Evolutionary conservation across 768 basidiomycete genomes (phyloP), one percentile per base, ranked within the genome.

Genomic region (Tremella mesenterica): DNA sequence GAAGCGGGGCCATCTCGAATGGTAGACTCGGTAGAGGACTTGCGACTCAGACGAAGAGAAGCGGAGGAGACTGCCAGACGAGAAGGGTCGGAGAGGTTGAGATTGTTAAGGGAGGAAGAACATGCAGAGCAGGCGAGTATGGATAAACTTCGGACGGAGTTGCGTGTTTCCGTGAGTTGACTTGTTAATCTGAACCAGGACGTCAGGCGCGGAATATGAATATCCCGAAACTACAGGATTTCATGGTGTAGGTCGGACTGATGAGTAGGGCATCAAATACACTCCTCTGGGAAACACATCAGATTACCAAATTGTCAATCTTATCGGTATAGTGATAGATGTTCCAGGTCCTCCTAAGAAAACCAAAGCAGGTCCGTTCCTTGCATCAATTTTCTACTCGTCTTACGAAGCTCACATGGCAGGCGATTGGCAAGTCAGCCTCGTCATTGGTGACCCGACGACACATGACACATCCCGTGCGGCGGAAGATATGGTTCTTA

Each of bases 391-490:
- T 28, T n/a, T 4, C 26, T 18, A 12, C 26, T 5, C 12, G 3
- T 27, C 10, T 45, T 16, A n/a, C 18, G 44, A 4, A 9, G n/a
- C 25, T 4, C 29, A 29, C n/a, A 27, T 48, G 29, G 34, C 47
- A 10, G 14, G 9, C 48, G 50, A 57, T 44, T 9, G 64, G 63
- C 41, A 49, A 48, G 31, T 48, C 55, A 14, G 53, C 57, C 30
- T 52, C 52, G 4, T 60, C 18, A 44, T 67, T 9, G 52, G 55
- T 25, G 65, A 67, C 50, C 65, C 65, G 6, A 55, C 44, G 10
- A 54, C 48, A 1, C 48, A 61, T 44, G 38, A 49, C 21, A 26
- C n/a, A 4, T 48, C 30, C 18, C 29, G 27, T n/a, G 43, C 30
- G 10, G 50, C 45, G 25, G 62, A 67, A 34, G 54, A 64, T 39